Base-by-base conservation (phyloP, 2,329 filamentous ascomycete species). In the Calonectria ilicicola region DNA sequence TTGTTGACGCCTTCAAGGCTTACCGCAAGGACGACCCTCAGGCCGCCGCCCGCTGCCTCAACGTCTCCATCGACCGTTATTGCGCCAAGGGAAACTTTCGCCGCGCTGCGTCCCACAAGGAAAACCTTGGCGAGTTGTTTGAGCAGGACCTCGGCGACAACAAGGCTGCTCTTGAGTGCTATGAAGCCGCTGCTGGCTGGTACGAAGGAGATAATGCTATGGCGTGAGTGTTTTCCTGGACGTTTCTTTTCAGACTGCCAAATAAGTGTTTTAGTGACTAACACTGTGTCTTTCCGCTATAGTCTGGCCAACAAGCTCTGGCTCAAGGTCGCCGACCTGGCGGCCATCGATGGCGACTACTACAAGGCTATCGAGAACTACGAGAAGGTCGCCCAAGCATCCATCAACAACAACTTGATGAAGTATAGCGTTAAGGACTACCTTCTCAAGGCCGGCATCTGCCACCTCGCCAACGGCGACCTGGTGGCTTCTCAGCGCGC, bases 381-480 rank as follows among this genome's bases (percentile, higher is more conserved):
- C 86, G 96, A 98, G 84, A 92, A 93, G 80, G 95, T 98, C 62
- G 94, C 95, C 49, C 89, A 91, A 70, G 89, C 91, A 51, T 93
- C 93, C 42, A 92, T 98, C 79, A 92, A 92, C 84, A 98, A 97
- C 87, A 97, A 97, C 84, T 88, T 98, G 71, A 96, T 97, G 94
- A 94, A 93, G 82, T 98, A 95, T 91, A 95, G 92, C 60, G 95
- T 98, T 75, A 98, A 98, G 85, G 95, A 98, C 77, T 98, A 98
- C 86, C 93, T 98, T 81, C 89, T 98, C 81, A 98, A 98, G 86
- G 95, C 95, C 1, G 96, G 95, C 38, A 94, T 98, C 82, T 98
- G 96, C 86, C 93, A 98, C 83, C 89, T 98, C 44, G 91, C 91
- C 46, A 88, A 87, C 21, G 88, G 88, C 73, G 96, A 98, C 83